phyloP scores from a whole-genome alignment of 768 basidiomycete species.

The Xerocomus spinulosus region DNA sequence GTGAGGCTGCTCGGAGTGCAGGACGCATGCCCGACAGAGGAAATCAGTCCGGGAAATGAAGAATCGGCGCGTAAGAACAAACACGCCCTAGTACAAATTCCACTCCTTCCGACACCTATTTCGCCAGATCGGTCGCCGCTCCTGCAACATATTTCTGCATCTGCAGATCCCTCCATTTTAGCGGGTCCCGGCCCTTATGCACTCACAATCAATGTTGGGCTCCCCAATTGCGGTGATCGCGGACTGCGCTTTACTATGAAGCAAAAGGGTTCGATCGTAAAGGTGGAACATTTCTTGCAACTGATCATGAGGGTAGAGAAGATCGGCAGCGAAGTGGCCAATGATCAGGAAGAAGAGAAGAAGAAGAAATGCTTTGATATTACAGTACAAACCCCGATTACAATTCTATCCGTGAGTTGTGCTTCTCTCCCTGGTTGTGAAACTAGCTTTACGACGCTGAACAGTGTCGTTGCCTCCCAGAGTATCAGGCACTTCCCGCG shows the following conservation, averaged over 20 bases:
- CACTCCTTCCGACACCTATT: slow-evolving; percentile 27
- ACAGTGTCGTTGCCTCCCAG: slow-evolving; percentile 79
- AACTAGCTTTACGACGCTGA: neutral
- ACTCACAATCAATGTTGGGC: slow-evolving; percentile 11
- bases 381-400: slow-evolving; percentile 79
- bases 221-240: slow-evolving; percentile 15
- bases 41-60: neutral
- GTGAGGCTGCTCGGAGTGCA: slow-evolving; percentile 19
- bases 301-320: slow-evolving; percentile 77
- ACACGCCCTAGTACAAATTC: slow-evolving; percentile 7
- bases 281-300: slow-evolving; percentile 74
- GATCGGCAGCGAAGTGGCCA: slow-evolving; percentile 58
- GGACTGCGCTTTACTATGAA: slow-evolving; percentile 72
- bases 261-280: slow-evolving; percentile 59
- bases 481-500: slow-evolving; percentile 73
- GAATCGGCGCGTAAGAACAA: slow-evolving; percentile 12
- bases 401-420: slow-evolving; percentile 76
- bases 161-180: slow-evolving; percentile 20
- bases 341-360: slow-evolving; percentile 57
- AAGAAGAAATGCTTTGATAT: slow-evolving; percentile 84
- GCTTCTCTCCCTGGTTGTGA: neutral
- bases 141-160: slow-evolving; percentile 9
- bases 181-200: slow-evolving; percentile 26
- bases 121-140: slow-evolving; percentile 29
- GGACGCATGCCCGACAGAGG: slow-evolving; percentile 16